Base-by-base conservation (phyloP, 2,329 filamentous ascomycete genomes). In the Colletotrichum somersetense region DNA sequence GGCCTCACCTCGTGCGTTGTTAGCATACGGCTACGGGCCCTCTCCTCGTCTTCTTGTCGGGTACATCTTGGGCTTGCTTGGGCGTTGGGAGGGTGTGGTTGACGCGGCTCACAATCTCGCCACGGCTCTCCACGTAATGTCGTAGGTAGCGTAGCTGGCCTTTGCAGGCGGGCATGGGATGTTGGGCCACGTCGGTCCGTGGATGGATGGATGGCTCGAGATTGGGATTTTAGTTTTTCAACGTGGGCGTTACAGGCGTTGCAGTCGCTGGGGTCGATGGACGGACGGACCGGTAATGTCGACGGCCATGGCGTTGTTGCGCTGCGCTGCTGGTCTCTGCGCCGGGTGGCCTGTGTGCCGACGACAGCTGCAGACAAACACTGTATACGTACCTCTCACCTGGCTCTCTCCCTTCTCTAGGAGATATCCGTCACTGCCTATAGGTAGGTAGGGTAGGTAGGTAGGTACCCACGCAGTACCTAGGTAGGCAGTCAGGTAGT, bases 261-360 rank as follows among this genome's bases (percentile, higher is more conserved):
- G 53, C 33, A 33, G 53, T 23, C 33, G 23, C 52, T 55, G 52
- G 18, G 30, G 4, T 30, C 30, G 30, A 30, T 30, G 20, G 52
- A 57, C 59, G 59, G 52, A 48, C 59, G 59, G 48, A 33, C 58
- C 38, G 14, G 26, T 30, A 48, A 50, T 23, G 35, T 48, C 20
- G 20, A 26, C 42, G 26, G 44, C 59, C 12, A 38, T 35, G 30
- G 26, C 50, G 16, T 57, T 50, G 59, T n/a, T 30, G 30, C 30
- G 30, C 26, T 30, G 26, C 26, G n/a, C 30, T 56, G 53, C 14
- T 55, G 10, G 40, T 57, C 42, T 33, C 38, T 55, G 59, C 42
- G 59, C 59, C 11, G 48, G 52, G 30, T 20, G 40, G 57, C 42
- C 59, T 57, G 66, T 68, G 66, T 50, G 16, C 42, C 20, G 33